phyloP scores from a whole-genome alignment of 1,284 basidiomycete genomes.

The Pyrrhoderma lamaoense region DNA sequence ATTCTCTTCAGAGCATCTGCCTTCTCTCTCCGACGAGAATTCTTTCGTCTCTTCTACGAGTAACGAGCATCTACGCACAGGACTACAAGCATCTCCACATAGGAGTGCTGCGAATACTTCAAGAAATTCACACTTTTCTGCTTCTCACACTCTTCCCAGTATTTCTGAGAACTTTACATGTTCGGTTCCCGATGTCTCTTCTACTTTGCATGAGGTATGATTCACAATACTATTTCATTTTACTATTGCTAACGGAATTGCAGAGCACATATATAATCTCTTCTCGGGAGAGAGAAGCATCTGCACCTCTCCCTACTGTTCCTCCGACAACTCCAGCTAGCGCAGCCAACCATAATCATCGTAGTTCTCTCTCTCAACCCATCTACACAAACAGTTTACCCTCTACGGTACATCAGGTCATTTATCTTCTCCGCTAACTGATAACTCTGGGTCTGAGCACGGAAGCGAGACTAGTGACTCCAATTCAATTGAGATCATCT shows the following conservation, averaged over 20 bases:
- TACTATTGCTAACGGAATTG: too few species aligned
- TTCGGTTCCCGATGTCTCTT: conserved; percentile 1
- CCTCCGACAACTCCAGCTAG: conserved; percentile 16
- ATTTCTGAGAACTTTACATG: conserved; percentile 3
- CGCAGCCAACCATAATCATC: conserved; percentile 2
- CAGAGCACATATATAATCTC: not conserved
- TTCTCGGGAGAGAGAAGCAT: conserved; percentile 7
- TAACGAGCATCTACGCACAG: conserved; percentile 3
- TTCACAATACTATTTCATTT: too few species aligned
- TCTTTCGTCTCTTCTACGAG: not conserved
- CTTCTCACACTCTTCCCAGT: not conserved
- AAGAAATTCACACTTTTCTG: not conserved
- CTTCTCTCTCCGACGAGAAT: not conserved
- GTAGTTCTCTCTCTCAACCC: conserved; percentile 8
- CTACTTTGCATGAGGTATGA: conserved; percentile 10
- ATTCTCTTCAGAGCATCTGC: not conserved
- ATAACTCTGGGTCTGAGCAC: conserved; percentile 11
- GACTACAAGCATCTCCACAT: not conserved
- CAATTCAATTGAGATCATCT: conserved; percentile 17
- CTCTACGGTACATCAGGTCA: conserved; percentile 1
- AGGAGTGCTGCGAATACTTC: not conserved
- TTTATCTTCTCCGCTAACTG: conserved; percentile 9
- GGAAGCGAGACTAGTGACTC: conserved; percentile 12
- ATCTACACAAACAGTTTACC: not conserved
- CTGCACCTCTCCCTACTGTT: conserved; percentile 16